Percentiles rank a stretch among this genome's conserved stretches.
Evolutionary conservation across 208 protist genomes (phyloP).

Genomic region (Leptomonas pyrrhocoris): DNA sequence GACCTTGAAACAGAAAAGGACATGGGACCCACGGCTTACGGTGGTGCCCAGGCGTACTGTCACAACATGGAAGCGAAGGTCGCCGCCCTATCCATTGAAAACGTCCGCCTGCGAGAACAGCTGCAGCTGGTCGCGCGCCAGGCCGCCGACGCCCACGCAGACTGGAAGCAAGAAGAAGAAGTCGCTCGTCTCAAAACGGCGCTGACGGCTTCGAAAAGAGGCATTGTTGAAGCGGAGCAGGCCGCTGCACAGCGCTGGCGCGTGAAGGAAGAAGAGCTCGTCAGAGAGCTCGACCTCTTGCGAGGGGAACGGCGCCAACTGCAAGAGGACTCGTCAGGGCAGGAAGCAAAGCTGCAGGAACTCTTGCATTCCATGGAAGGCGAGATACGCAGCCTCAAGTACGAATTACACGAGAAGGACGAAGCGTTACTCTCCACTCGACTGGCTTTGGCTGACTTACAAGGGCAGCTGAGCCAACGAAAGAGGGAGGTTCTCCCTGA

Average conservation of each 20-base stretch:
- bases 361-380: conserved; percentile 42
- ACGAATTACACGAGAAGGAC: conserved; percentile 23
- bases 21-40: not conserved
- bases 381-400: conserved; percentile 30
- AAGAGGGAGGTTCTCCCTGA: too few species aligned
- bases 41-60: not conserved
- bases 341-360: conserved; percentile 42
- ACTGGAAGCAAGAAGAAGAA: conserved; percentile 59
- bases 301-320: conserved; percentile 52
- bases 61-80: conserved; percentile 36
- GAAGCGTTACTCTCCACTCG: conserved; percentile 20
- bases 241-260: conserved; percentile 41
- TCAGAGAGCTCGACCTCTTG: conserved; percentile 59
- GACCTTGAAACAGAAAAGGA: not conserved
- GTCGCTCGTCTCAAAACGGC: conserved; percentile 51
- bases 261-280: conserved; percentile 64
- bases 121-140: conserved; percentile 45
- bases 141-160: conserved; percentile 17
- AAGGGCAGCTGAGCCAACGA: conserved; percentile 6
- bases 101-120: conserved; percentile 45
- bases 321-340: conserved; percentile 22
- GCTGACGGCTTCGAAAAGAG: conserved; percentile 24
- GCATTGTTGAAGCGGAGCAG: conserved; percentile 20
- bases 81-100: conserved; percentile 49
- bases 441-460: conserved; percentile 1